Evolutionary conservation across 2,329 filamentous ascomycete genomes (phyloP), one percentile per base, ranked within the genome.

Genomic region (Pseudogymnoascus sp.): DNA sequence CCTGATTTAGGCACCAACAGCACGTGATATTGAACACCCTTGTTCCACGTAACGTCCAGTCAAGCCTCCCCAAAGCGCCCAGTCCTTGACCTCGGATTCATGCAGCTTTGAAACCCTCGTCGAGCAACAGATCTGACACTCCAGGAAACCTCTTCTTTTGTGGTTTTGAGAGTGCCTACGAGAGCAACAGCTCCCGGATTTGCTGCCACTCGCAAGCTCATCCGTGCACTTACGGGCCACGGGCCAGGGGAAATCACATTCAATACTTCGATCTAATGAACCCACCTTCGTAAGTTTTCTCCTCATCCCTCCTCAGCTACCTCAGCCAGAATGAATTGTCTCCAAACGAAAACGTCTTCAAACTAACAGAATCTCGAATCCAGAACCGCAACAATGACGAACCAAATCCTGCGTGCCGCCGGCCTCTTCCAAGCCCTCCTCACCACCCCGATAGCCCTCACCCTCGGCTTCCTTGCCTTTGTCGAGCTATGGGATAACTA

Each of bases 381-480:
- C 10, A 56, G 50, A 56, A 56, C 50, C 19, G 24, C 33, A 31
- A 47, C 62, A 31, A 59, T 68, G 7, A 61, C 62, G 16, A 59
- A 66, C 42, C 66, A 66, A 50, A 67, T 68, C 59, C 64, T 63
- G 6, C 67, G 67, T 0, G 65, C 65, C n/a, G 26, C 63, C 19
- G 63, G 66, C 19, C 35, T 68, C 16, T 68, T 68, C 61, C 67
- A 68, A 64, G 67, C 59, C 4, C 42, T 68, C 16, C 47, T 67
- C n/a, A 66, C 67, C 10, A 56, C 67, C 5, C 66, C 66, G 21
- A 53, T 64, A 6, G 63, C 67, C 59, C 13, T 67, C 26, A 42
- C 37, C 19, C 47, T 65, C 4, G 66, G 63, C 2, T 29, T n/a
- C 13, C 42, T 61, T 19, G 62, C 63, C n/a, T 56, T 56, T 3